phyloP scores from a whole-genome alignment of 371 early-diverging fungal species.

The Lichtheimia ornata region DNA sequence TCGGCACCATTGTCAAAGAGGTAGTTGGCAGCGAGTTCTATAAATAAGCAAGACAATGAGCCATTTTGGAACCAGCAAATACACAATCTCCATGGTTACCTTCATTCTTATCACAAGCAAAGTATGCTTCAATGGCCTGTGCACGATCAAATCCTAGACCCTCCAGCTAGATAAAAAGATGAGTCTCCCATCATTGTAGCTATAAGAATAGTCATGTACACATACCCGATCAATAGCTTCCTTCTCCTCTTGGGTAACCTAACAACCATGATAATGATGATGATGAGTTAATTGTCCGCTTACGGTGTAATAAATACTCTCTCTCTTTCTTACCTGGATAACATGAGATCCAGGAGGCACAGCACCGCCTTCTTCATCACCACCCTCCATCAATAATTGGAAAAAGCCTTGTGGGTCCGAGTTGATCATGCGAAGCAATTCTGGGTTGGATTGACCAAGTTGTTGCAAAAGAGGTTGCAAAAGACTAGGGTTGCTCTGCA shows the following conservation, averaged over 20 bases:
- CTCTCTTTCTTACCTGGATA: conserved; percentile 62
- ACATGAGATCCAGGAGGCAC: conserved; percentile 54
- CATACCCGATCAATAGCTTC: conserved; percentile 89
- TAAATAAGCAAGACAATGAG: conserved; percentile 3
- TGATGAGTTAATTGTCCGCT: not conserved
- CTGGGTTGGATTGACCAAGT: conserved; percentile 84
- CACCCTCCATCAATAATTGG: conserved; percentile 71
- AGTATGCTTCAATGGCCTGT: conserved; percentile 87
- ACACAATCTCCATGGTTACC: conserved; percentile 23
- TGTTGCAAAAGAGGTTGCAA: conserved; percentile 87
- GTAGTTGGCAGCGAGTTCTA: conserved; percentile 93
- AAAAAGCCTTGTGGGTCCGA: conserved; percentile 84
- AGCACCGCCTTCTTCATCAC: conserved; percentile 56
- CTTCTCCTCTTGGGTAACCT: conserved; percentile 87
- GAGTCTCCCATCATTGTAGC: not conserved
- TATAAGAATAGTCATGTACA: conserved; percentile 2
- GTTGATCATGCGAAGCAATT: conserved; percentile 76
- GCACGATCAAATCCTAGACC: conserved; percentile 88
- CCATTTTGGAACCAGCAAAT: no score
- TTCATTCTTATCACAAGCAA: conserved; percentile 98
- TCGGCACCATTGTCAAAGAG: conserved; percentile 81
- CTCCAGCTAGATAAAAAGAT: conserved; percentile 58
- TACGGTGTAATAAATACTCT: no score
- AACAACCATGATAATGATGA: conserved; percentile 40
- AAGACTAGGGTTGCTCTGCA: conserved; percentile 85